These are phyloP conservation scores for Circinella umbellata DNA, from an alignment of 371 early-diverging fungal genomes.

Conservation along the genomic window DNA sequence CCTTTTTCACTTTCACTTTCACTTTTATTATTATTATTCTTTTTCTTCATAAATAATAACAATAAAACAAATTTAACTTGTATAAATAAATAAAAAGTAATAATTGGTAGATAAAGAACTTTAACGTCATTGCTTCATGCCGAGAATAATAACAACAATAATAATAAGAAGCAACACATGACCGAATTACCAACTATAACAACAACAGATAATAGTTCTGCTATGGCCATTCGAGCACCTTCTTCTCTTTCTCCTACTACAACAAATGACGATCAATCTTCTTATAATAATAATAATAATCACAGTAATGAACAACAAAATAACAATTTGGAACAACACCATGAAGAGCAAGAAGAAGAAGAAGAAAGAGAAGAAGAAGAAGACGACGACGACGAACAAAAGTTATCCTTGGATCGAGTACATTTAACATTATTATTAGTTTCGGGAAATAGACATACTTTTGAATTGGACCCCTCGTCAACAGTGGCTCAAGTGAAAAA, in stretches of 20 bases:
- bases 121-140: not conserved
- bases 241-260: conserved; percentile 3
- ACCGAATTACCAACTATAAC: not conserved
- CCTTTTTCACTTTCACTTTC: too few relatives aligned
- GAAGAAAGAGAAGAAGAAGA: conserved; percentile 1
- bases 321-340: not conserved
- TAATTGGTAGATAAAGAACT: too few relatives aligned
- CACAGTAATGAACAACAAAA: too few relatives aligned
- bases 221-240: conserved; percentile 12
- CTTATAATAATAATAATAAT: not conserved
- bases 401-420: conserved; percentile 26
- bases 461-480: conserved; percentile 27
- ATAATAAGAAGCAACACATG: not conserved
- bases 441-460: conserved; percentile 34
- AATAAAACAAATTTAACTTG: too few relatives aligned
- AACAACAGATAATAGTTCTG: not conserved
- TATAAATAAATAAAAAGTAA: too few relatives aligned
- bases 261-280: not conserved
- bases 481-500: conserved; percentile 31
- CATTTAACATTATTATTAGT: conserved; percentile 34
- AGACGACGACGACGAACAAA: conserved; percentile 17
- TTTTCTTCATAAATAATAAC: too few relatives aligned
- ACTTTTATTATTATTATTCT: too few relatives aligned
- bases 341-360: too few relatives aligned
- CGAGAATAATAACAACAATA: not conserved